Base-by-base conservation (phyloP, 2,329 filamentous ascomycete species). In the Rugonectria rugulosa region DNA sequence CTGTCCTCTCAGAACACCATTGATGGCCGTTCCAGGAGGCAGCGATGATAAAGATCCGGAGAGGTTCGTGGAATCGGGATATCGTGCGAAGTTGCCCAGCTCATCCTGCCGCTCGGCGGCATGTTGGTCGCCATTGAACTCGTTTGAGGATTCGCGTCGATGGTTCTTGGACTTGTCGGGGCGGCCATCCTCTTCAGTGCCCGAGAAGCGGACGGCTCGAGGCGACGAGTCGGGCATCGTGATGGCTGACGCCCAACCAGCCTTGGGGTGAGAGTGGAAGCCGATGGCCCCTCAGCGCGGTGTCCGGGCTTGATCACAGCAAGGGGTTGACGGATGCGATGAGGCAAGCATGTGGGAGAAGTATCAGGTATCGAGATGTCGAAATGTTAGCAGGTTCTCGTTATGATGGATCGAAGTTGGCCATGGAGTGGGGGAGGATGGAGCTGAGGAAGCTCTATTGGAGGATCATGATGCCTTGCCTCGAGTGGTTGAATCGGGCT, bases 121-220 rank as follows among this genome's bases (percentile, higher is more conserved):
- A 64, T 79, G 79, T 6, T 70, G 73, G 53, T 82, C 79, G 60
- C 68, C 69, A 46, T 70, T 67, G 29, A 63, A 53, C 42, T 70
- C 68, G 57, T 54, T 45, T 6, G 59, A 43, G 20, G 52, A 49
- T 29, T 66, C 65, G 53, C 72, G 71, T 19, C 76, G 73, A 47
- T 72, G 70, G 54, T 65, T 70, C 54, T 75, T 80, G 60, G 72
- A 59, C 61, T 75, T 78, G 21, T 83, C 80, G 43, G 70, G 54
- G 20, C 73, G 74, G 29, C 68, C 60, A 26, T 77, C 72, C 20
- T 80, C 78, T 54, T 81, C 81, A 67, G 73, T 71, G 56, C 79
- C 76, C 40, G 80, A 81, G 66, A 87, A 87, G 61, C 83, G 81
- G 60, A 87, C 81, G 59, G 78, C 76, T 64, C 83, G 79, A 45